Evolutionary conservation across 2,329 filamentous ascomycete genomes (phyloP).

Genomic region (Myriosclerotinia duriaeana): DNA sequence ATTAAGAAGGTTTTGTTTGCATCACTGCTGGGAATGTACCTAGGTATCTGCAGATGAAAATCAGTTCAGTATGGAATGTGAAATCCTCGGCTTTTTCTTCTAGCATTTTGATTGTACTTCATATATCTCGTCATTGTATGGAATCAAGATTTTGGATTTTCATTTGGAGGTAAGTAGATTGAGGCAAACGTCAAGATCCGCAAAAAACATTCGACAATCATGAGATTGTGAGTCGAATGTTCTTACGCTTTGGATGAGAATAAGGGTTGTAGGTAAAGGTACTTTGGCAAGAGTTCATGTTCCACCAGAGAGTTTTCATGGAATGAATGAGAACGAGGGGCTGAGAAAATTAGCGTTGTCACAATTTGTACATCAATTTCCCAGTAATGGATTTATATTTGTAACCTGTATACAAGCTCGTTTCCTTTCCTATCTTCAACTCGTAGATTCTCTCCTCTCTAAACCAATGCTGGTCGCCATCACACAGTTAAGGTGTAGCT

Average conservation of each 20-base stretch:
- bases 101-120: neutral
- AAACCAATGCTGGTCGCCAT: slow-evolving; percentile 1
- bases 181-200: neutral
- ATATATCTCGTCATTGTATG: neutral
- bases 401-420: slow-evolving; percentile 4
- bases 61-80: neutral
- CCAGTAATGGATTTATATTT: slow-evolving; percentile 17
- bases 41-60: neutral
- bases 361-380: neutral
- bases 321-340: neutral
- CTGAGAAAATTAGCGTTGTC: neutral
- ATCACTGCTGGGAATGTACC: neutral
- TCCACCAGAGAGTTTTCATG: too few relatives aligned
- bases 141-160: neutral
- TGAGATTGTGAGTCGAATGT: too few relatives aligned
- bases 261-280: neutral
- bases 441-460: slow-evolving; percentile 1
- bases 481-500: slow-evolving; percentile 24
- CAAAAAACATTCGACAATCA: neutral
- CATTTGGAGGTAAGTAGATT: neutral
- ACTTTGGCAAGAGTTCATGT: neutral
- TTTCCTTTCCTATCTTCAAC: neutral
- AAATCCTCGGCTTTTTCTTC: neutral
- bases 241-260: neutral
- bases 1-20: neutral